Evolutionary conservation across 1,284 basidiomycete species (phyloP).

Genomic region (Mycosarcoma mackinlayi): DNA sequence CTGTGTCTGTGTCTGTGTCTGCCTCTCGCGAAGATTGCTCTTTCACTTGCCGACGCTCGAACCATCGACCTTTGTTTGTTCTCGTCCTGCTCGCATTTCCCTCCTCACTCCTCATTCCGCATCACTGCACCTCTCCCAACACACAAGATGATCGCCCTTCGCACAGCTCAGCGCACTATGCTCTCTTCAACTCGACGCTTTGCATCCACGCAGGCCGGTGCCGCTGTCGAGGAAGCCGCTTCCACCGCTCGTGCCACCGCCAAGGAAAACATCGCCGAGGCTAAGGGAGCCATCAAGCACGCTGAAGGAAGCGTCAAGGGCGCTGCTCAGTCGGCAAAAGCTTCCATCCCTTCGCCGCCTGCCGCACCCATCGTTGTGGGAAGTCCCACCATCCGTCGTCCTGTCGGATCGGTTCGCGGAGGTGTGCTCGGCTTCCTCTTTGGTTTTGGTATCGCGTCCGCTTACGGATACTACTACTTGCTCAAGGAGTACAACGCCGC

Average conservation of each 20-base stretch:
- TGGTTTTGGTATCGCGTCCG: slow-evolving; percentile 81
- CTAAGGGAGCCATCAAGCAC: slow-evolving; percentile 28
- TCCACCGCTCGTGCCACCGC: slow-evolving; percentile 12
- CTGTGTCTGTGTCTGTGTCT: too few species aligned
- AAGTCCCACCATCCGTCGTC: slow-evolving; percentile 33
- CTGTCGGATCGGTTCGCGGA: slow-evolving; percentile 41
- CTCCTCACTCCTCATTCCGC: too few species aligned
- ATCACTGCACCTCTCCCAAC: neutral
- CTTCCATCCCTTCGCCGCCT: slow-evolving; percentile 24
- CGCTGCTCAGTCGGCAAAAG: slow-evolving; percentile 20
- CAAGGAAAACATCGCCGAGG: slow-evolving; percentile 21
- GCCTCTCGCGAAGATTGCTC: neutral
- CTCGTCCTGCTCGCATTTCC: too few species aligned
- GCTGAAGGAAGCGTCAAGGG: slow-evolving; percentile 24
- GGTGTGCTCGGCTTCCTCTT: slow-evolving; percentile 83
- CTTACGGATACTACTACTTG: slow-evolving; percentile 85
- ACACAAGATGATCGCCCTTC: slow-evolving; percentile 23
- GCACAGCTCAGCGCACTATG: slow-evolving; percentile 4
- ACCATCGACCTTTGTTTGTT: slow-evolving; percentile 11
- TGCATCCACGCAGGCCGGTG: slow-evolving; percentile 21
- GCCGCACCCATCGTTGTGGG: slow-evolving; percentile 39
- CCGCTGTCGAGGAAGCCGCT: slow-evolving; percentile 25
- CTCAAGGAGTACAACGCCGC: slow-evolving; percentile 90
- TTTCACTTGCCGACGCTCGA: slow-evolving; percentile 19
- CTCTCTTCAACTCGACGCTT: slow-evolving; percentile 8